A percentile compares a stretch with the other conserved stretches of the same genome.
Conservation (phyloP, 352 stramenopile species). For the Pythium myriotylum region DNA sequence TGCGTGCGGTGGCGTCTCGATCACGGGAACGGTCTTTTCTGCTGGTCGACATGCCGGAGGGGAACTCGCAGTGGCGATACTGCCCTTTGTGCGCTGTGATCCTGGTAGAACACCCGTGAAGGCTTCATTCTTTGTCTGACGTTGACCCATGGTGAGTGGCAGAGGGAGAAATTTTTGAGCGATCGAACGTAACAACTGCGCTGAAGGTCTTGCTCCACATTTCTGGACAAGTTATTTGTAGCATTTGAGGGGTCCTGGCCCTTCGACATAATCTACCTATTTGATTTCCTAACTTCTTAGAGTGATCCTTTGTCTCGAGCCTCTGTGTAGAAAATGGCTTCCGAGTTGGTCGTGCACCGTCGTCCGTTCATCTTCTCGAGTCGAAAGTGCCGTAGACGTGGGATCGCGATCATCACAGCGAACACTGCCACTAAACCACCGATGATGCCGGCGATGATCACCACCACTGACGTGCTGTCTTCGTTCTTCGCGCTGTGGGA, state of each 20-base stretch:
- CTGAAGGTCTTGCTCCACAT: too few species aligned
- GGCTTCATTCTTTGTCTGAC: conserved; percentile 10
- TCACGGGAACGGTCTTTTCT: conserved; percentile 8
- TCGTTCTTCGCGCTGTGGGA: not conserved
- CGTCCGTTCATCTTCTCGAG: conserved; percentile 18
- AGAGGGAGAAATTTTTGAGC: conserved; percentile 5
- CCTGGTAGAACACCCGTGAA: conserved; percentile 38
- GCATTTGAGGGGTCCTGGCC: too few species aligned
- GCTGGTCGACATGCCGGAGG: not conserved
- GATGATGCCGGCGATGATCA: conserved; percentile 22
- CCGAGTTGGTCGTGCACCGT: conserved; percentile 27
- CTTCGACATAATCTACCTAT: not conserved
- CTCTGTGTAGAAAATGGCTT: conserved; percentile 34
- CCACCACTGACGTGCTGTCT: conserved; percentile 12
- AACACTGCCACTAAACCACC: conserved; percentile 30
- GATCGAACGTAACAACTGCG: conserved; percentile 1
- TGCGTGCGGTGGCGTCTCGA: conserved; percentile 15
- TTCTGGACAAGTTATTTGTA: too few species aligned
- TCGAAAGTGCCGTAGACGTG: conserved; percentile 8
- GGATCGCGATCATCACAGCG: conserved; percentile 23
- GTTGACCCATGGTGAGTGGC: conserved; percentile 33
- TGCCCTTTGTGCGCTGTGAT: not conserved
- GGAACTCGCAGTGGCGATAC: not conserved
- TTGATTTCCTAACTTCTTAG: not conserved
- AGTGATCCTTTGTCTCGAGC: conserved; percentile 26